A percentile compares a stretch with the other conserved stretches of the same genome.
These are phyloP conservation scores for Ormosia semicastrata DNA, from an alignment of 306 rosid species.

Conservation along the genomic window DNA sequence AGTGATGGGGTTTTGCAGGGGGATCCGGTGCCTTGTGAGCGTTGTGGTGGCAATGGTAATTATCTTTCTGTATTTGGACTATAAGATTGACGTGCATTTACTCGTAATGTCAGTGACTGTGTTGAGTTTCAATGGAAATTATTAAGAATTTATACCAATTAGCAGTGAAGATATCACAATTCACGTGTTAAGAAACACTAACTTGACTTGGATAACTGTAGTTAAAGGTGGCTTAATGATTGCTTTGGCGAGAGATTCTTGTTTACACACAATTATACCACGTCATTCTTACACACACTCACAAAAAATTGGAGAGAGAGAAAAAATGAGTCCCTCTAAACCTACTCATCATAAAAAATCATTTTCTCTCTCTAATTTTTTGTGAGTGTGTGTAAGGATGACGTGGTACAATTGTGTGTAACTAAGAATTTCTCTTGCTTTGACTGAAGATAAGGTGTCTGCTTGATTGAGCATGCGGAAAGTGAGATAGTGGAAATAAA, in stretches of 20 bases:
- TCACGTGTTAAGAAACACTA: background rate
- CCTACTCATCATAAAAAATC: too few relatives aligned
- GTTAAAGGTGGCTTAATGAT: background rate
- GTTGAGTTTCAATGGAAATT: background rate
- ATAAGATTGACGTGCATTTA: background rate
- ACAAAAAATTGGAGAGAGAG: too few relatives aligned
- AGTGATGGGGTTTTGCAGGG: constrained; percentile 62
- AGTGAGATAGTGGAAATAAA: background rate
- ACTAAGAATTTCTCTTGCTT: too few relatives aligned
- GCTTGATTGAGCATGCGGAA: background rate
- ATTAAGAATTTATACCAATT: background rate
- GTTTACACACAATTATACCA: too few relatives aligned
- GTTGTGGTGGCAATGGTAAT: constrained; percentile 90
- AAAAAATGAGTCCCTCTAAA: too few relatives aligned
- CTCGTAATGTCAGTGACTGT: too few relatives aligned
- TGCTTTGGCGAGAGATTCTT: too few relatives aligned
- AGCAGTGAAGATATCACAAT: background rate
- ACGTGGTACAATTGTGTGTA: too few relatives aligned
- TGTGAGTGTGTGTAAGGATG: too few relatives aligned
- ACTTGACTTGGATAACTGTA: background rate
- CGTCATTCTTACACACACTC: too few relatives aligned
- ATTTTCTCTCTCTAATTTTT: too few relatives aligned
- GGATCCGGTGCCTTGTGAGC: constrained; percentile 89
- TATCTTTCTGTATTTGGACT: constrained; percentile 7
- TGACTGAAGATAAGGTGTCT: background rate